Conservation (phyloP, 2,329 filamentous ascomycete genomes). For the Aspergillus hortae region DNA sequence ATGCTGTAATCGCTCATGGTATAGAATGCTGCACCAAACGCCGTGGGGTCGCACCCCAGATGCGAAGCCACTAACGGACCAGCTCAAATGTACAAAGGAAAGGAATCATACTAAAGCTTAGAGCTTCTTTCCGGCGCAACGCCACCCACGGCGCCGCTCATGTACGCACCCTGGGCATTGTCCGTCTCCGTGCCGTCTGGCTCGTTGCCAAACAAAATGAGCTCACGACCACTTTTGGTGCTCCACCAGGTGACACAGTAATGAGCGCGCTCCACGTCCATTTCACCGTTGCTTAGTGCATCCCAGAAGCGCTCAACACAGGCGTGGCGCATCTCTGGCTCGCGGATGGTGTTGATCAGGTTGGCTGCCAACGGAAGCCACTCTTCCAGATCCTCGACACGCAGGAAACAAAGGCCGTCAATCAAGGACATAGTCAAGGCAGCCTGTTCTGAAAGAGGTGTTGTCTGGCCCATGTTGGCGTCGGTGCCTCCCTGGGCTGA, state of each 20-base stretch:
- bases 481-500: slow-evolving; percentile 33
- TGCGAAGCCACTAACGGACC: not conserved
- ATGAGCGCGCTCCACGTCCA: slow-evolving; percentile 80
- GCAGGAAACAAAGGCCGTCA: slow-evolving; percentile 72
- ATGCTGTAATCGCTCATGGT: slow-evolving; percentile 7
- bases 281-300: slow-evolving; percentile 72
- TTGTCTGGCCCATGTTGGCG: slow-evolving; percentile 29
- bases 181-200: slow-evolving; percentile 11
- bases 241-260: slow-evolving; percentile 87
- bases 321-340: slow-evolving; percentile 58
- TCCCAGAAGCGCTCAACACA: slow-evolving; percentile 76
- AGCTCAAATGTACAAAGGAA: not conserved
- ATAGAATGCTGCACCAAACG: slow-evolving; percentile 13
- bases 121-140: slow-evolving; percentile 33
- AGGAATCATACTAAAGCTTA: slow-evolving; percentile 43
- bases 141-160: slow-evolving; percentile 53
- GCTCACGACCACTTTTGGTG: slow-evolving; percentile 57
- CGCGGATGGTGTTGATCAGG: slow-evolving; percentile 61
- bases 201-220: slow-evolving; percentile 48
- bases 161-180: slow-evolving; percentile 40
- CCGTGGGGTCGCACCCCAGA: slow-evolving; percentile 3
- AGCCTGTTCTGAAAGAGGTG: slow-evolving; percentile 65
- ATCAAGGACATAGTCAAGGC: slow-evolving; percentile 72
- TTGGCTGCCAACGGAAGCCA: slow-evolving; percentile 73
- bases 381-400: slow-evolving; percentile 67